A percentile compares a stretch with the other conserved stretches of the same genome.
Conservation (phyloP, 306 rosid species). For the Prinsepia uniflora region DNA sequence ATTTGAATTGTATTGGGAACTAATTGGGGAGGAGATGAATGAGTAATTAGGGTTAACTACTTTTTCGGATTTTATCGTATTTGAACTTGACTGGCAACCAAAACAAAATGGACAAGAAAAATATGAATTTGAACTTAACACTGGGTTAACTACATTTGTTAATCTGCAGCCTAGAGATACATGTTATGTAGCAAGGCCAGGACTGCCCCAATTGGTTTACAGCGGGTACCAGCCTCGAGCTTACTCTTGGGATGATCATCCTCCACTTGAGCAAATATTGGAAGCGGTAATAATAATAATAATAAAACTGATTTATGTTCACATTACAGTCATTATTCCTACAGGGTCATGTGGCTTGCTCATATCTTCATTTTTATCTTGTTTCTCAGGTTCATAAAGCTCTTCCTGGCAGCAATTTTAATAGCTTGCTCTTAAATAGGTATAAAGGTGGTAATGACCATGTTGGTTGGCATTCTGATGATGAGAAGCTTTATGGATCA, state of each 20-base stretch:
- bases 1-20: not conserved
- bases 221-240: constrained; percentile 83
- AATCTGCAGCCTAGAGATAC: constrained; percentile 78
- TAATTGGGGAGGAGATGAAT: not conserved
- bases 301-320: no score
- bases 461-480: constrained; percentile 97
- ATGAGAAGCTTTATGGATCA: constrained; percentile 80
- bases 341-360: not conserved
- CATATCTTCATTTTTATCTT: constrained; percentile 15
- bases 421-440: constrained; percentile 85
- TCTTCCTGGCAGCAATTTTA: constrained; percentile 84
- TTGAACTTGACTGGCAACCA: no score
- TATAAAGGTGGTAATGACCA: constrained; percentile 77
- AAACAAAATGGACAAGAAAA: no score
- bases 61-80: not conserved
- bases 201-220: constrained; percentile 64
- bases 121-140: not conserved
- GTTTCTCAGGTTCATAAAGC: constrained; percentile 74
- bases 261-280: constrained; percentile 65
- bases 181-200: constrained; percentile 84
- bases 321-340: not conserved
- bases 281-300: constrained; percentile 50
- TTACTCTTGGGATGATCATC: constrained; percentile 82
- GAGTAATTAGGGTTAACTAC: not conserved
- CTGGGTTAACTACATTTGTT: no score